Percentiles rank a stretch among this genome's conserved stretches.
Conservation (phyloP, 2,329 filamentous ascomycete species). For the Chrysoporthe puriensis region DNA sequence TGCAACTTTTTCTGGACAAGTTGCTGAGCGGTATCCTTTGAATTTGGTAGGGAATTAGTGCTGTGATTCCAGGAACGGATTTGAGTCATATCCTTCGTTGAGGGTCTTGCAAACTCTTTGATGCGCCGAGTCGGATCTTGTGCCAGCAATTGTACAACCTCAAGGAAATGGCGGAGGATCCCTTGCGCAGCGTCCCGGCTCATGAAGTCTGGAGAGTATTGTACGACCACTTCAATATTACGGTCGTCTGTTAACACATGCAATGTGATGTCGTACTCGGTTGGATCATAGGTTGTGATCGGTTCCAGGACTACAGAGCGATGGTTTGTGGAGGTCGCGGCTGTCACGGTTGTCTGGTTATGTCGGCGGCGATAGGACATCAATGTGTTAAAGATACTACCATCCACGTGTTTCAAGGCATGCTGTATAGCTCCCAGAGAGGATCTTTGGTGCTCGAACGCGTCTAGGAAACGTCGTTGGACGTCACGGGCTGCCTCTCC, state of each 20-base stretch:
- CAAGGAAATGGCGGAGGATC: background rate
- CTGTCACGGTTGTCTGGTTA: background rate
- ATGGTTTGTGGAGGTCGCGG: background rate
- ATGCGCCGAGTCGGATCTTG: background rate
- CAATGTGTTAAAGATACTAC: slow-evolving; percentile 1
- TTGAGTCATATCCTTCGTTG: background rate
- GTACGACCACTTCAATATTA: slow-evolving; percentile 6
- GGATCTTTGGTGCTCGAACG: slow-evolving; percentile 9
- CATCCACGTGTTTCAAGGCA: background rate
- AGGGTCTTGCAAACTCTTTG: background rate
- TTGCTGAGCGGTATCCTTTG: background rate
- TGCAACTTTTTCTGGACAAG: background rate
- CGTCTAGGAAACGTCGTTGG: slow-evolving; percentile 13
- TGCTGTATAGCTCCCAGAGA: slow-evolving; percentile 18
- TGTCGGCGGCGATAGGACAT: background rate
- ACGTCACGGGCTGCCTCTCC: slow-evolving; percentile 5
- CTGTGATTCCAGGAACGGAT: background rate
- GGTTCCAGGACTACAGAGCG: background rate
- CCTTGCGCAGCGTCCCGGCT: background rate
- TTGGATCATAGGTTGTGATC: slow-evolving; percentile 6
- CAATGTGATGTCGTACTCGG: slow-evolving; percentile 15
- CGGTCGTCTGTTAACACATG: slow-evolving; percentile 11
- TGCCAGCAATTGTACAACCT: background rate
- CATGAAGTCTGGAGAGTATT: slow-evolving; percentile 8
- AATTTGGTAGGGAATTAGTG: background rate